Percentiles rank a stretch among this genome's conserved stretches.
Evolutionary conservation across 2,329 filamentous ascomycete species (phyloP).

Genomic region (Alternaria gaisen): DNA sequence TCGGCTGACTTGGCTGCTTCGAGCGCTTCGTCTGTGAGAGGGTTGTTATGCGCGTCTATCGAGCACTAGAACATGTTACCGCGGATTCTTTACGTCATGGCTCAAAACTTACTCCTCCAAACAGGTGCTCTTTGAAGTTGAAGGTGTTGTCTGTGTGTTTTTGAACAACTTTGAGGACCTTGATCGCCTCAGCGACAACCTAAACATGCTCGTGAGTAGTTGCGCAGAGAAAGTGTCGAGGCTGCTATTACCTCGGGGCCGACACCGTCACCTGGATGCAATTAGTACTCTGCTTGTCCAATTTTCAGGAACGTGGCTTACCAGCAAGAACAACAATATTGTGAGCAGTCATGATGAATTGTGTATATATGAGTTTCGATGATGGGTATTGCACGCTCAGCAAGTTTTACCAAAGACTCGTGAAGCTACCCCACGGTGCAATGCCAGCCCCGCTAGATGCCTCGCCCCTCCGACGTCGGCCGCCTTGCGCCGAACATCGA

Average conservation of each 20-base stretch:
- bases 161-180: slow-evolving; percentile 84
- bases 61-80: slow-evolving; percentile 70
- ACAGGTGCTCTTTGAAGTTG: slow-evolving; percentile 87
- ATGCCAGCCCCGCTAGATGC: slow-evolving; percentile 11
- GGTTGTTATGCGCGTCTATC: slow-evolving; percentile 80
- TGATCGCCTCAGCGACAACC: slow-evolving; percentile 86
- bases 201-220: slow-evolving; percentile 48
- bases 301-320: slow-evolving; percentile 27
- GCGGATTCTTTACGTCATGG: neutral
- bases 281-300: slow-evolving; percentile 23
- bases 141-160: slow-evolving; percentile 78
- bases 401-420: slow-evolving; percentile 10
- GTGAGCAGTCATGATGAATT: slow-evolving; percentile 47
- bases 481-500: slow-evolving; percentile 7
- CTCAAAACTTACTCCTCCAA: slow-evolving; percentile 80
- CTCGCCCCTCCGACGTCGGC: slow-evolving; percentile 16
- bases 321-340: slow-evolving; percentile 55
- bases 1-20: slow-evolving; percentile 83
- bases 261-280: slow-evolving; percentile 50
- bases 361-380: neutral
- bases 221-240: slow-evolving; percentile 1
- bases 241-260: slow-evolving; percentile 51
- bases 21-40: slow-evolving; percentile 85
- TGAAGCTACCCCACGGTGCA: slow-evolving; percentile 16
- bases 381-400: neutral